These are phyloP conservation scores for Gynostemma pentaphyllum DNA, from an alignment of 306 rosid genomes.

Conservation along the genomic window DNA sequence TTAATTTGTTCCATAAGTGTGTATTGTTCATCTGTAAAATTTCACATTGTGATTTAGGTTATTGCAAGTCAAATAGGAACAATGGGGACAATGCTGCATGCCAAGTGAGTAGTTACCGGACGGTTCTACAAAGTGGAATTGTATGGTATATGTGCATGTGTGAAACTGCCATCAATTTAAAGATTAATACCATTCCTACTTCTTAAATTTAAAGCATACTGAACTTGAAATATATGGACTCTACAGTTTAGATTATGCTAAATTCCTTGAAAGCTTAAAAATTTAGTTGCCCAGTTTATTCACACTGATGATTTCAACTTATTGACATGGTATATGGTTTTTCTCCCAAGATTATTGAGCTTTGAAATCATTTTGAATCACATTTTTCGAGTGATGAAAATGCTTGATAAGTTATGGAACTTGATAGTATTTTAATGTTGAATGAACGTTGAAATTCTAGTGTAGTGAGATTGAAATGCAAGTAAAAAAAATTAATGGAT, in stretches of 20 bases:
- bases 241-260: background rate
- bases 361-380: background rate
- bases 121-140: background rate
- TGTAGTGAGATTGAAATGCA: background rate
- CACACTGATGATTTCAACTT: background rate
- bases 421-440: background rate
- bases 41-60: conserved; percentile 31
- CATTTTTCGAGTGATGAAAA: background rate
- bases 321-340: background rate
- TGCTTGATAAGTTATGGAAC: background rate
- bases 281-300: background rate
- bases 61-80: conserved; percentile 81
- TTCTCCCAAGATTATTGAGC: background rate
- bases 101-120: conserved; percentile 47
- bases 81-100: conserved; percentile 81
- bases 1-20: background rate
- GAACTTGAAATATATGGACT: background rate
- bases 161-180: background rate
- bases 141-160: too few species aligned
- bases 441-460: background rate
- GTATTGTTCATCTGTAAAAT: background rate
- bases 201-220: background rate
- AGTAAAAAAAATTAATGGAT: background rate
- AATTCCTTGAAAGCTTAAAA: background rate
- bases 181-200: background rate